Base-by-base conservation (phyloP, 2,329 filamentous ascomycete species). In the Stromatinia cepivora region DNA sequence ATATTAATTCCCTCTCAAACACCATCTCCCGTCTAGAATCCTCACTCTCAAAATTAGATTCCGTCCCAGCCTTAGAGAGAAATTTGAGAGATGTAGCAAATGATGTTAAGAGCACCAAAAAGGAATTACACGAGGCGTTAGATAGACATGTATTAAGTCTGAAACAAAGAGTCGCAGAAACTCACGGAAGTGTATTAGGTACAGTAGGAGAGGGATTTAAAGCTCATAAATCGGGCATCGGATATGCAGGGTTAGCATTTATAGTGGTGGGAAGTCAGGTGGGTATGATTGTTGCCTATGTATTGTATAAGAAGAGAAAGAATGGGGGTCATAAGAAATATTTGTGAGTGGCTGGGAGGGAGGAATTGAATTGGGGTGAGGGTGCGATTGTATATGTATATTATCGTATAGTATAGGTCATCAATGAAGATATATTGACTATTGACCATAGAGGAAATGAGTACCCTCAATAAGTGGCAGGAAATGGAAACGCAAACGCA, bases 31-130 rank as follows among this genome's bases (percentile, higher is more conserved):
- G 66, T 1, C 62, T 77, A 13, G 75, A 77, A 52, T 62, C 69
- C 0, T 58, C 62, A 0, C 81, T 83, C 15, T 75, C 80, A 56
- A 79, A 84, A 70, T 74, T 89, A 57, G 78, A 81, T 73, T 81
- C 84, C 62, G 70, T 88, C 67, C 82, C 82, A 11, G 64, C 50
- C 15, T 75, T 88, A 5, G 78, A 82, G 69, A 79, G 78, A 72
- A 82, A 84, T 71, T 76, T 88, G 64, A 77, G 83, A 70, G 81
- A 83, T 52, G 81, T 92, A 64, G 85, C 88, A 78, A 82, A 82
- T 70, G 87, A 90, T 75, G 80, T 90, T 65, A 83, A 83, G 74
- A 82, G 82, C 72, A 81, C 91, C 79, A 82, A 86, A 81, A 79
- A 78, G 80, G 83, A 89, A 77, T 53, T 78, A 9, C 77, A 78